These are phyloP conservation scores for Circinella minor DNA, from an alignment of 371 early-diverging fungal species.

Conservation along the genomic window DNA sequence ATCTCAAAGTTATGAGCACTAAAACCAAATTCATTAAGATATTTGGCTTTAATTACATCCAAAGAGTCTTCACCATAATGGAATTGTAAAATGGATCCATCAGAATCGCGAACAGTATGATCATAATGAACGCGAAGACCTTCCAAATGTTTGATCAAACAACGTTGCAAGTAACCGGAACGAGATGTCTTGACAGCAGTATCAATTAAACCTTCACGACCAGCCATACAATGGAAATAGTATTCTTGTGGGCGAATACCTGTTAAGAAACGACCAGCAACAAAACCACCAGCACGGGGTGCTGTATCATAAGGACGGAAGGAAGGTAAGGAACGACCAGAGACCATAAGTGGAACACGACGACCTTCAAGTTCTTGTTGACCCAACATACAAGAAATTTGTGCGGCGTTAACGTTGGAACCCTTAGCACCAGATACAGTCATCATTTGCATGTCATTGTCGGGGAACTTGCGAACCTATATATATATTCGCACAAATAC, in stretches of 20 bases:
- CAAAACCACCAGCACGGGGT: constrained; percentile 97
- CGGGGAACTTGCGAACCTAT: constrained; percentile 82
- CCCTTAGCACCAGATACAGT: constrained; percentile 99
- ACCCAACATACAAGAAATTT: constrained; percentile 98
- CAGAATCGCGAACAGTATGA: constrained; percentile 94
- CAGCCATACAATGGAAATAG: constrained; percentile 99
- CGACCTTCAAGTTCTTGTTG: constrained; percentile 99
- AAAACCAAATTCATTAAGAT: constrained; percentile 91
- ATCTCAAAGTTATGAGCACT: constrained; percentile 90
- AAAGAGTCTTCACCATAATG: constrained; percentile 99
- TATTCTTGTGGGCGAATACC: constrained; percentile 97
- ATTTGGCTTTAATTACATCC: constrained; percentile 96
- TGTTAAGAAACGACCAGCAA: constrained; percentile 99
- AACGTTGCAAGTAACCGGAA: constrained; percentile 99
- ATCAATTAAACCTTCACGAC: constrained; percentile 99
- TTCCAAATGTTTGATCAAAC: constrained; percentile 99
- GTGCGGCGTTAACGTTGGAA: constrained; percentile 96
- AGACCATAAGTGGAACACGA: constrained; percentile 98
- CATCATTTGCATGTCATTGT: constrained; percentile 99
- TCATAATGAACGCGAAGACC: constrained; percentile 97
- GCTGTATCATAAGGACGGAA: constrained; percentile 90
- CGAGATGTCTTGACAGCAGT: constrained; percentile 99
- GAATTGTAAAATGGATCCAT: constrained; percentile 98
- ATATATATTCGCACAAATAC: too few species aligned
- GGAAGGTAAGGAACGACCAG: constrained; percentile 97